phyloP scores from a whole-genome alignment of 805 yeast species.

The Barnettozyma botsteinii region DNA sequence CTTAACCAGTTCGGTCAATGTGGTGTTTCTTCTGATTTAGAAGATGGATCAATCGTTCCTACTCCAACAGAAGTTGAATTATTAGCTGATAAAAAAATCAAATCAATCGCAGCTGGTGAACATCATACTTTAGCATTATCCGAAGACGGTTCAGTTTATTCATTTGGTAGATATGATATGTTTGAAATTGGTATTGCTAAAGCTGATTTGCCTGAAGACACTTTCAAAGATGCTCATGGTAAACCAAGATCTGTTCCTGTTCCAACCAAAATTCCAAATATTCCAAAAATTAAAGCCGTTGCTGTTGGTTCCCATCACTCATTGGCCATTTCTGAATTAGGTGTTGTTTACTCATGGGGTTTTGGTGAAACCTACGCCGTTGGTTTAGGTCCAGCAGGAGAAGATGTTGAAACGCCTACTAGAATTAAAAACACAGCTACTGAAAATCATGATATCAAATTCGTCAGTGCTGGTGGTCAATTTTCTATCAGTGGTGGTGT shows the following conservation, averaged over 20 bases:
- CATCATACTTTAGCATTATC: conserved; percentile 84
- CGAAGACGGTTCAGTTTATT: conserved; percentile 63
- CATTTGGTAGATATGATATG: conserved; percentile 93
- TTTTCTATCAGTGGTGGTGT: conserved; percentile 86
- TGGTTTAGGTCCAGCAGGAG: conserved; percentile 85
- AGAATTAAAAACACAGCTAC: conserved; percentile 94
- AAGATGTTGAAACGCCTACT: conserved; percentile 84
- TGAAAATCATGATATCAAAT: conserved; percentile 59
- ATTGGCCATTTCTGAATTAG: conserved; percentile 77
- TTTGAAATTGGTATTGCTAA: conserved; percentile 80
- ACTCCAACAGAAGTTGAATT: conserved; percentile 70
- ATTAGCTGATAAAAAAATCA: conserved; percentile 52
- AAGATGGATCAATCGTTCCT: conserved; percentile 77
- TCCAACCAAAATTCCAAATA: conserved; percentile 61
- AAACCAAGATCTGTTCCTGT: conserved; percentile 79
- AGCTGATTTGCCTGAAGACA: conserved; percentile 59
- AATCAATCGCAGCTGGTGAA: conserved; percentile 81
- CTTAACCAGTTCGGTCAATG: conserved; percentile 96
- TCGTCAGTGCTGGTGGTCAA: conserved; percentile 95
- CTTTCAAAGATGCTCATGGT: conserved; percentile 75
- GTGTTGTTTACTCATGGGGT: conserved; percentile 93
- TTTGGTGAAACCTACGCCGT: conserved; percentile 96
- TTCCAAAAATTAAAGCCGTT: conserved; percentile 53
- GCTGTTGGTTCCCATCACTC: conserved; percentile 93
- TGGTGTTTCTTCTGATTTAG: conserved; percentile 71